Conservation (phyloP, 2,329 filamentous ascomycete species). For the Remersonia thermophila region DNA sequence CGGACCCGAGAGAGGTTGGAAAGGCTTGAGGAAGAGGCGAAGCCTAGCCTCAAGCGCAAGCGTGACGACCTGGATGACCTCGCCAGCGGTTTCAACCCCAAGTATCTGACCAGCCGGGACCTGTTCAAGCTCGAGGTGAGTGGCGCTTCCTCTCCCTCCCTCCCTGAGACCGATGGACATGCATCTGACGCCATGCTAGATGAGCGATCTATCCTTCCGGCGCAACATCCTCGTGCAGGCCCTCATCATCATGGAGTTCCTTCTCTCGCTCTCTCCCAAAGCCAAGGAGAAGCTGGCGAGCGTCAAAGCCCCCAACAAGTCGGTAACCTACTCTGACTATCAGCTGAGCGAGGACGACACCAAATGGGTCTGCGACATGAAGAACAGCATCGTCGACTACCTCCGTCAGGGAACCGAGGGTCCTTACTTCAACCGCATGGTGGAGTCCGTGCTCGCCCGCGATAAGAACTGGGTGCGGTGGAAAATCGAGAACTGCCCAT, state of each 20-base stretch:
- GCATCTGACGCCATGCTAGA: constrained; percentile 33
- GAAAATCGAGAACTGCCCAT: constrained; percentile 89
- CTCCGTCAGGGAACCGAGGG: constrained; percentile 71
- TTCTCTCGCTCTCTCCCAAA: constrained; percentile 75
- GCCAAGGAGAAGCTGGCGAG: constrained; percentile 68
- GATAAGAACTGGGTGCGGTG: constrained; percentile 99
- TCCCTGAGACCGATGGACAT: neutral
- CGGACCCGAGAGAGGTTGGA: constrained; percentile 27
- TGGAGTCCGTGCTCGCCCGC: constrained; percentile 85
- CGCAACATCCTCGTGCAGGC: constrained; percentile 91
- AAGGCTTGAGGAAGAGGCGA: constrained; percentile 46
- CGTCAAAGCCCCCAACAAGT: constrained; percentile 61
- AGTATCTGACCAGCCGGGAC: constrained; percentile 94
- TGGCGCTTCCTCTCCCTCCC: constrained; percentile 1
- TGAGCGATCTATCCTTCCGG: constrained; percentile 88
- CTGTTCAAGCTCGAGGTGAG: constrained; percentile 85
- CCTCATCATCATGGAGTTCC: constrained; percentile 86
- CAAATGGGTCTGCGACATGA: constrained; percentile 74
- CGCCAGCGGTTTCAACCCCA: constrained; percentile 78
- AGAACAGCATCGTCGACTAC: constrained; percentile 67
- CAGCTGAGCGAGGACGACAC: constrained; percentile 72
- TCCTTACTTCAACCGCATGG: constrained; percentile 89
- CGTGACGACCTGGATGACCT: constrained; percentile 48
- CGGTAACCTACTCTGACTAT: constrained; percentile 70
- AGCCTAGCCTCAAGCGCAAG: constrained; percentile 60